phyloP scores from a whole-genome alignment of 495 filamentous ascomycete genomes.

The Penicillium cinerascens region DNA sequence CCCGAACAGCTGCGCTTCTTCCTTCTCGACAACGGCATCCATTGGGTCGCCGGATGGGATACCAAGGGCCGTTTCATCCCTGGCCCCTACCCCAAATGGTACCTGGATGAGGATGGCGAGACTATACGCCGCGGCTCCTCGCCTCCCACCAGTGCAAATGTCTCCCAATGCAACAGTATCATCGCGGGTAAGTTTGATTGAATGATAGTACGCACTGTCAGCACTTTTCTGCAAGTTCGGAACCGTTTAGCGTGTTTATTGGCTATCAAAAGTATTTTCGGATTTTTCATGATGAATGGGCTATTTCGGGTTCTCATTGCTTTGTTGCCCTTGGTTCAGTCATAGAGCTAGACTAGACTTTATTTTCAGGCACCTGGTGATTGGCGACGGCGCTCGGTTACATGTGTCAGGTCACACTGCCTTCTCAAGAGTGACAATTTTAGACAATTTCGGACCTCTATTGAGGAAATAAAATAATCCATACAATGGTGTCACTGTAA shows the following conservation, averaged over 20 bases:
- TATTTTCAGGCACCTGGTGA: constrained; percentile 11
- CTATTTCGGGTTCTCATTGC: background rate
- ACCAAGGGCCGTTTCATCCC: constrained; percentile 41
- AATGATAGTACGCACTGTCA: constrained; percentile 3
- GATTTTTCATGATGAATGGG: constrained; percentile 1
- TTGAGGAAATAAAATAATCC: background rate
- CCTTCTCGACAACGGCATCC: constrained; percentile 40
- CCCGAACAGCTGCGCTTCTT: constrained; percentile 42
- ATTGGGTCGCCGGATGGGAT: constrained; percentile 47
- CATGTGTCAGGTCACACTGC: background rate
- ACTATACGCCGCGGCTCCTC: constrained; percentile 39
- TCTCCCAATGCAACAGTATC: constrained; percentile 41
- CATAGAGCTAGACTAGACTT: constrained; percentile 19
- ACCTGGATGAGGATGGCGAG: constrained; percentile 34
- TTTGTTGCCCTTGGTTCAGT: background rate
- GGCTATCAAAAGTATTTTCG: constrained; percentile 21
- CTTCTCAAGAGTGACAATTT: background rate
- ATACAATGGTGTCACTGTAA: background rate
- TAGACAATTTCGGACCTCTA: background rate
- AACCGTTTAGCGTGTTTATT: constrained; percentile 24
- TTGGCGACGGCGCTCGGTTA: constrained; percentile 4
- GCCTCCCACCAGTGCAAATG: constrained; percentile 38
- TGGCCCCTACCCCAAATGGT: constrained; percentile 46
- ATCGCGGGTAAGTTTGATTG: constrained; percentile 32
- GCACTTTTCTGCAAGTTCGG: constrained; percentile 8